Conservation (phyloP, 352 stramenopile species). For the Phytophthora tubulina region DNA sequence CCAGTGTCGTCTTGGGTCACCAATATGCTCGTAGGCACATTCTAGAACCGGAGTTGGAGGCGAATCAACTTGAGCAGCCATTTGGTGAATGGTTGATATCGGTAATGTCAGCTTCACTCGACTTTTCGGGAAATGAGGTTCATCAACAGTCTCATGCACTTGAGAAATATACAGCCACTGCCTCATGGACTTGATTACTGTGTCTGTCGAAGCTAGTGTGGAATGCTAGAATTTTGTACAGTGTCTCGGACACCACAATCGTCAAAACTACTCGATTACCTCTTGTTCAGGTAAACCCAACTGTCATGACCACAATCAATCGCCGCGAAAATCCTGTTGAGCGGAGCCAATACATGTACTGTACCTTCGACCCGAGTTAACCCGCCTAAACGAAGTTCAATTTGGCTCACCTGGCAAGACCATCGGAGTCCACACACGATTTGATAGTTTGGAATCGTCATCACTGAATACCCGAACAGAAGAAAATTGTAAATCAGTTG, state of each 20-base stretch:
- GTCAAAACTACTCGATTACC: neutral
- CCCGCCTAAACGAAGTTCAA: too few species aligned
- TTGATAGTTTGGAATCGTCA: neutral
- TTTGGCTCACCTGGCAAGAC: too few species aligned
- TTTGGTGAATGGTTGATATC: slow-evolving; percentile 2
- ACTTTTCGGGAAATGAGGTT: slow-evolving; percentile 5
- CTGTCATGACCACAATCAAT: neutral
- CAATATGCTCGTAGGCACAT: slow-evolving; percentile 2
- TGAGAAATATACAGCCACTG: too few species aligned
- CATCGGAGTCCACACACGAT: slow-evolving; percentile 1
- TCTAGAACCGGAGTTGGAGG: slow-evolving; percentile 2
- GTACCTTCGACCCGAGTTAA: too few species aligned
- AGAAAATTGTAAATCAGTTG: neutral
- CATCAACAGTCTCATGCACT: neutral
- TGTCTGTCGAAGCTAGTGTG: too few species aligned
- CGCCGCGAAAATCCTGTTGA: neutral
- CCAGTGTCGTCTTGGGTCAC: neutral
- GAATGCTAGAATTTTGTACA: too few species aligned
- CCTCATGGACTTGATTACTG: too few species aligned
- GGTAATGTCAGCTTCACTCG: neutral
- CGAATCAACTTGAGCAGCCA: neutral
- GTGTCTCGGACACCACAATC: neutral
- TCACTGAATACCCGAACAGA: neutral
- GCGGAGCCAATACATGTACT: too few species aligned
- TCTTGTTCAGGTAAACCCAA: neutral